Percentiles rank a stretch among this genome's conserved stretches.
Evolutionary conservation across 169 alveolate genomes (phyloP).

Genomic region (Theileria luwenshuni): DNA sequence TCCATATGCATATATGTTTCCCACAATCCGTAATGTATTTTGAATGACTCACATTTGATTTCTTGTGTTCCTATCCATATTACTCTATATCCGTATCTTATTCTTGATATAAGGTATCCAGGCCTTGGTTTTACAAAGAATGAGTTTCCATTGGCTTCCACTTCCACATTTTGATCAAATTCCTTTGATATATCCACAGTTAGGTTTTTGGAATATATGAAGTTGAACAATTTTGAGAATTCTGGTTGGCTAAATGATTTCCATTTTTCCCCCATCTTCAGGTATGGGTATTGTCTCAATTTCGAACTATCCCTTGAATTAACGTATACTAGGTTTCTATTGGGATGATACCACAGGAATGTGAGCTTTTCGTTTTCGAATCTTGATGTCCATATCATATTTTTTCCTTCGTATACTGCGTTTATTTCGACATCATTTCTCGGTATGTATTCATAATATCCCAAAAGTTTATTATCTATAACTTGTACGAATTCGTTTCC

Average conservation of each 20-base stretch:
- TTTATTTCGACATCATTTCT: background rate
- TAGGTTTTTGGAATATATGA: slow-evolving; percentile 7
- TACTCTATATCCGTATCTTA: background rate
- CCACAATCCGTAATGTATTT: background rate
- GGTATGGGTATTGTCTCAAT: background rate
- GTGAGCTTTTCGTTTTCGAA: background rate
- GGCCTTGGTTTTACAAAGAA: background rate
- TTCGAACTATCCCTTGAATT: background rate
- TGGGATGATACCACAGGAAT: background rate
- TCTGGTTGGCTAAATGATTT: background rate
- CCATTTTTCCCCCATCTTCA: slow-evolving; percentile 18
- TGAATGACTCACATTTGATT: slow-evolving; percentile 6
- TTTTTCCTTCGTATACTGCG: background rate
- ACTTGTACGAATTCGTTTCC: background rate
- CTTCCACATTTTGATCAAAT: background rate
- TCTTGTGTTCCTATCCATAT: background rate
- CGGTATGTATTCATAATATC: background rate
- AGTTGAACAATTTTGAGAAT: background rate
- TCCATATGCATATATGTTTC: background rate
- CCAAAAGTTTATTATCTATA: background rate
- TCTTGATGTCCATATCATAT: slow-evolving; percentile 21
- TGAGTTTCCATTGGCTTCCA: slow-evolving; percentile 18
- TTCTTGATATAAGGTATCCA: slow-evolving; percentile 1
- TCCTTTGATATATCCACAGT: background rate
- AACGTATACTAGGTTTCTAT: slow-evolving; percentile 5